phyloP scores from a whole-genome alignment of 1,284 basidiomycete species.

The Ceratobasidium sp. region DNA sequence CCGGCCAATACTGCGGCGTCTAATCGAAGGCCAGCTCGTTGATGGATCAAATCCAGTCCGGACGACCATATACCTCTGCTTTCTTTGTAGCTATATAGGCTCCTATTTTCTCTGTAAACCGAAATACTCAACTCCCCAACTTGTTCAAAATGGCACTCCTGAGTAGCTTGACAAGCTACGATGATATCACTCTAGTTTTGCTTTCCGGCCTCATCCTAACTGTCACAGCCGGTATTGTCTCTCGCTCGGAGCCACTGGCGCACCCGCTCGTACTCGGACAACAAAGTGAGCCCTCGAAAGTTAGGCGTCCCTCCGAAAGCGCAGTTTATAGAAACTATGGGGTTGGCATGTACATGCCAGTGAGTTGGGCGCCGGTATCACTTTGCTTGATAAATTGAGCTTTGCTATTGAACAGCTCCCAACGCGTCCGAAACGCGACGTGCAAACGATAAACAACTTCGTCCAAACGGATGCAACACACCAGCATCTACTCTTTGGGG shows the following conservation, averaged over 20 bases:
- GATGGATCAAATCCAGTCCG: too few species aligned
- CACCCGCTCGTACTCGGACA: conserved; percentile 84
- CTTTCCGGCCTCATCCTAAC: conserved; percentile 38
- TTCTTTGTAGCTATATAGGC: neutral
- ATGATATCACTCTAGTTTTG: conserved; percentile 35
- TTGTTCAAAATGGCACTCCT: conserved; percentile 26
- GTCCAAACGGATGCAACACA: conserved; percentile 69
- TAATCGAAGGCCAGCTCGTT: too few species aligned
- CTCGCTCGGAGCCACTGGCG: conserved; percentile 64
- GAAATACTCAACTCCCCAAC: neutral
- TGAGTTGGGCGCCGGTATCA: conserved; percentile 28
- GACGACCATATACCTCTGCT: neutral
- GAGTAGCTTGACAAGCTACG: conserved; percentile 34
- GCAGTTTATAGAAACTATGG: conserved; percentile 84
- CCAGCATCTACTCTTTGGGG: conserved; percentile 74
- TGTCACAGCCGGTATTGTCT: conserved; percentile 39
- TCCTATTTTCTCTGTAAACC: neutral
- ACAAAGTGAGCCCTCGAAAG: conserved; percentile 83
- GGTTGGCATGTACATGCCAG: conserved; percentile 75
- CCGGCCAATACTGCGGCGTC: too few species aligned
- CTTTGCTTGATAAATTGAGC: neutral
- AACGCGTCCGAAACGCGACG: conserved; percentile 72
- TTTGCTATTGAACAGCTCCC: conserved; percentile 66
- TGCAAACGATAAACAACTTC: conserved; percentile 71
- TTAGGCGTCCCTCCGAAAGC: conserved; percentile 76